Evolutionary conservation across 1,284 basidiomycete genomes (phyloP), one percentile per base, ranked within the genome.

Genomic region (Microstroma glucosiphilum): DNA sequence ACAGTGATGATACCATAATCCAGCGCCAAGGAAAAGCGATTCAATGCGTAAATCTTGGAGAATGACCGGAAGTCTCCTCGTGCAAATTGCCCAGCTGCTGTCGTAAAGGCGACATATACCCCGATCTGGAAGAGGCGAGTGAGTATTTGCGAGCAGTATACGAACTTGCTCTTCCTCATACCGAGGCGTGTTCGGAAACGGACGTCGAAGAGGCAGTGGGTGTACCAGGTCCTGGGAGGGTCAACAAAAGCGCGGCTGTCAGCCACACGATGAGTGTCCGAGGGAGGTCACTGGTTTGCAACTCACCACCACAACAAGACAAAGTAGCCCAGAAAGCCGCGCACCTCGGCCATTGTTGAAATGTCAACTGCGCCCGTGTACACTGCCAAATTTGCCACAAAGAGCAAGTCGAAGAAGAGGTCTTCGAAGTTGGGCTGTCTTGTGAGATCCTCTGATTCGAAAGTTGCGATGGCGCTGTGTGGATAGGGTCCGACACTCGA

Each of bases 161-260:
- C 43, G 43, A 48, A 21, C 17, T 48, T n/a, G 43, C 17, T 48
- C 12, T 48, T 48, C 6, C 15, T 3, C 21, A 48, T 48, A 12
- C 43, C 43, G 17, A 21, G 43, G 43, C 43, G 43, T 3, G 43
- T 48, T 17, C 43, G 43, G 12, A 48, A 48, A 12, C 43, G 43
- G 17, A 48, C 43, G 43, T 48, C 43, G 43, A 48, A 48, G 43
- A 48, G 43, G 13, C 43, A n/a, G 43, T 48, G 43, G 43, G 43
- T n/a, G 43, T 48, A 48, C 43, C 43, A 48, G 6, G 43, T 48
- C 30, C 30, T 37, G 30, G 30, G 30, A 37, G 30, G 9, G 30
- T 37, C 30, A 37, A 4, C 30, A 37, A 4, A 37, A 9, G 30
- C 9, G 4, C 30, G 30, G 30, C 30, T 37, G 30, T 37, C 30